Conservation (phyloP, 768 basidiomycete species). For the Rossbeevera mucosa region DNA sequence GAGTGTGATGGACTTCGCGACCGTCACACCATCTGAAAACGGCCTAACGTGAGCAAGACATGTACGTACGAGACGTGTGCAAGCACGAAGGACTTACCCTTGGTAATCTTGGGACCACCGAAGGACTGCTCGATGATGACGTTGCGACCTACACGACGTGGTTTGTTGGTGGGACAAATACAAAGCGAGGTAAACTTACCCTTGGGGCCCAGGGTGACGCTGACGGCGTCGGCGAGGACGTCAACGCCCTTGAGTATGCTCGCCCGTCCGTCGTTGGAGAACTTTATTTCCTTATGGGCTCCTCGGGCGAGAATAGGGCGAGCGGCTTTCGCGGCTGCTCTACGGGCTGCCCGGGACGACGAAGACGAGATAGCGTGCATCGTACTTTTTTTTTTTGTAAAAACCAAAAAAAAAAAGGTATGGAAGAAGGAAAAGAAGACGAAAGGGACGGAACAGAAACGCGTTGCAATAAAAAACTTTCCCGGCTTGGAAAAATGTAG, state of each 20-base stretch:
- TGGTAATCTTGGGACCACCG: constrained; percentile 92
- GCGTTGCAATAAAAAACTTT: constrained; percentile 24
- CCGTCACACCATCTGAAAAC: constrained; percentile 88
- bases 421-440: constrained; percentile 2
- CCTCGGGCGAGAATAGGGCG: constrained; percentile 59
- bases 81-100: constrained; percentile 49
- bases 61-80: not conserved
- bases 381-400: constrained; percentile 10
- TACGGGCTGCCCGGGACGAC: constrained; percentile 65
- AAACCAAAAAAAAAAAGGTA: constrained; percentile 8
- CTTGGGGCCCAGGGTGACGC: constrained; percentile 95
- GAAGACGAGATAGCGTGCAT: constrained; percentile 72
- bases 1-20: constrained; percentile 89
- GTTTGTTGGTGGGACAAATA: constrained; percentile 13
- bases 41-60: not conserved
- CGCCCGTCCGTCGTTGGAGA: constrained; percentile 92
- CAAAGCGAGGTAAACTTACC: constrained; percentile 40
- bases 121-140: constrained; percentile 96
- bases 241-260: constrained; percentile 95
- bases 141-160: constrained; percentile 64
- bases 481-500: constrained; percentile 30
- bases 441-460: constrained; percentile 5
- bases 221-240: constrained; percentile 93
- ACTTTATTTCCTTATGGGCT: constrained; percentile 95
- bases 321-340: constrained; percentile 54